Evolutionary conservation across 345 rosid genomes (phyloP).

Genomic region (Rhodomyrtus tomentosa): DNA sequence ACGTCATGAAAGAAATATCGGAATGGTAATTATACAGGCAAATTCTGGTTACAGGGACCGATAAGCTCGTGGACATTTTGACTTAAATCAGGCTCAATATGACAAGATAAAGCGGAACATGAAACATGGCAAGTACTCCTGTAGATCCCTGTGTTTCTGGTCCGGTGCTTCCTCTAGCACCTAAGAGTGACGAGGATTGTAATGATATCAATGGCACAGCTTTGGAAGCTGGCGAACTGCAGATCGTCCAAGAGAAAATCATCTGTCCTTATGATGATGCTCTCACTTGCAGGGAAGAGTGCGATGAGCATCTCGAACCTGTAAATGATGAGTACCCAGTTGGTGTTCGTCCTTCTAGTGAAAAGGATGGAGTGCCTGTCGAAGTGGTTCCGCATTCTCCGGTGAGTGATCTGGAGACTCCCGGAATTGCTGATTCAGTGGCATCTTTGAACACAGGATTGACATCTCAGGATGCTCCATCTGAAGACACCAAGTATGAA

Average conservation of each 20-base stretch:
- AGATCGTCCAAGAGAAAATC: slow-evolving; percentile 1
- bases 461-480: slow-evolving; percentile 7
- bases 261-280: slow-evolving; percentile 8
- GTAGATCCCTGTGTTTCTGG: slow-evolving; percentile 5
- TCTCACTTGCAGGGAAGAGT: slow-evolving; percentile 10
- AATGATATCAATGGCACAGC: slow-evolving; percentile 11
- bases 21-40: slow-evolving; percentile 18
- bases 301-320: slow-evolving; percentile 4
- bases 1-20: slow-evolving; percentile 15
- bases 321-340: slow-evolving; percentile 1
- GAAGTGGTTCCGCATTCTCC: slow-evolving; percentile 7
- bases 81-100: neutral
- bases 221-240: slow-evolving; percentile 10
- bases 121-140: slow-evolving; percentile 1
- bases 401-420: slow-evolving; percentile 6
- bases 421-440: slow-evolving; percentile 7
- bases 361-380: slow-evolving; percentile 7
- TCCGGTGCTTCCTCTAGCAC: neutral
- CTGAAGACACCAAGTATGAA: slow-evolving; percentile 14
- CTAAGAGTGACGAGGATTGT: slow-evolving; percentile 14
- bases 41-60: slow-evolving; percentile 12
- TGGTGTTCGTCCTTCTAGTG: slow-evolving; percentile 10
- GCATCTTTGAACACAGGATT: slow-evolving; percentile 2
- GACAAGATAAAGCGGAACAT: slow-evolving; percentile 9
- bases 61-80: slow-evolving; percentile 7